Evolutionary conservation across 2,329 filamentous ascomycete species (phyloP), one percentile per base, ranked within the genome.

Genomic region (Colletotrichum eremochloae): DNA sequence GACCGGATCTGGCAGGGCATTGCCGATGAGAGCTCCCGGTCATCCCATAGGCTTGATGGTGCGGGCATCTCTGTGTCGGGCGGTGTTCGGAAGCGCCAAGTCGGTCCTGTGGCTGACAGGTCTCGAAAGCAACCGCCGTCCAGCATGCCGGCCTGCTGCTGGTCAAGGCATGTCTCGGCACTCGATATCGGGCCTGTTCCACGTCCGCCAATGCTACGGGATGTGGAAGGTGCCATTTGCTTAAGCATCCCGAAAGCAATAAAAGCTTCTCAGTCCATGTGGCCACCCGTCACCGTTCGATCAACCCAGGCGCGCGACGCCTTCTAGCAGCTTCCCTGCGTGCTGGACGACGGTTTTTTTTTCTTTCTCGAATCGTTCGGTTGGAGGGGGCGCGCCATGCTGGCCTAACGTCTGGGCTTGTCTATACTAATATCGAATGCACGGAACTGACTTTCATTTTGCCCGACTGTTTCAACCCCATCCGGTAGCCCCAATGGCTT

Each of bases 351-450:
- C 38, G 15, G 12, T n/a, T 69, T 72, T 24, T 24, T 24, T 24
- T 24, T 24, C 24, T 20, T 71, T 72, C 69, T 72, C 68, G 65
- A 71, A 68, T 46, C 63, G 12, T 71, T 68, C 65, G 64, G 33
- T 42, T 63, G 36, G 15, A 44, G 44, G 58, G 42, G 6, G 52
- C 40, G 57, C 24, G 48, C 7, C 12, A 24, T 24, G 12, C 24
- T 36, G 63, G 20, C 56, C 38, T 50, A 60, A 64, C 53, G 55
- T 42, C 55, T 48, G 44, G 36, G 31, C 69, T 69, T 56, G 57
- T 60, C 38, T 33, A 57, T 40, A 31, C 33, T n/a, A 60, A 60
- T 42, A 56, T 64, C 48, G 40, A 67, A 58, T 40, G 40, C 65
- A 63, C 58, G 52, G 58, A 20, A 63, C 57, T 46, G 11, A n/a